A percentile compares a stretch with the other conserved stretches of the same genome.
phyloP scores from a whole-genome alignment of 352 stramenopile genomes.

The Phytopythium vexans region DNA sequence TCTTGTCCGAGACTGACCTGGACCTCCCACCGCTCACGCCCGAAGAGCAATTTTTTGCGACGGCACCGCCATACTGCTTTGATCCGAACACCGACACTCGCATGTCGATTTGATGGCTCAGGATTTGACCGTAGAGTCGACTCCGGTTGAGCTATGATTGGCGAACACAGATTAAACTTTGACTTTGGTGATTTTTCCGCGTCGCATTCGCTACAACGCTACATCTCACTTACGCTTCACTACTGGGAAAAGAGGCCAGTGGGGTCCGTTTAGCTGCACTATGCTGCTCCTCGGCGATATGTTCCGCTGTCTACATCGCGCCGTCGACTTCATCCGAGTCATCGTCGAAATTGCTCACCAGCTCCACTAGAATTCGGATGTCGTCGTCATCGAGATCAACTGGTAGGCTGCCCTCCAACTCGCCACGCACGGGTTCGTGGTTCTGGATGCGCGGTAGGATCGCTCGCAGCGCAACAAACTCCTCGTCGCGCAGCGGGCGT shows the following conservation, averaged over 20 bases:
- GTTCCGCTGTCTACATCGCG: too few relatives aligned
- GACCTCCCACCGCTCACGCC: constrained; percentile 12
- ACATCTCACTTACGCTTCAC: too few relatives aligned
- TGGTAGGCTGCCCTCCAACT: not conserved
- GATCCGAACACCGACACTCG: constrained; percentile 8
- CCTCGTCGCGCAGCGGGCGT: constrained; percentile 3
- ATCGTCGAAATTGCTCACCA: constrained; percentile 10
- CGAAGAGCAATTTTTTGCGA: not conserved
- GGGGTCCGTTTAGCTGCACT: too few relatives aligned
- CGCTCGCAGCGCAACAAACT: constrained; percentile 7
- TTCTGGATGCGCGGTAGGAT: constrained; percentile 2
- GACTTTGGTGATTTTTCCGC: too few relatives aligned
- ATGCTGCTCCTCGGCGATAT: too few relatives aligned
- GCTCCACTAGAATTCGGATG: constrained; percentile 13
- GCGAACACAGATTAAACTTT: too few relatives aligned
- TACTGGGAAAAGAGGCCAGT: too few relatives aligned
- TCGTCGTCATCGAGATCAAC: constrained; percentile 16
- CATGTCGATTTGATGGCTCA: constrained; percentile 16
- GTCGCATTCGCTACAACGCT: too few relatives aligned
- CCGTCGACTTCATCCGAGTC: constrained; percentile 1
- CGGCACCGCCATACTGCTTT: constrained; percentile 4
- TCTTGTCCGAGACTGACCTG: constrained; percentile 22
- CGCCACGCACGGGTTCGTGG: not conserved
- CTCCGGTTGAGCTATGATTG: too few relatives aligned
- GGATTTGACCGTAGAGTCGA: too few relatives aligned